Conservation (phyloP, 495 filamentous ascomycete species). For the Hypoxylon intermedium region DNA sequence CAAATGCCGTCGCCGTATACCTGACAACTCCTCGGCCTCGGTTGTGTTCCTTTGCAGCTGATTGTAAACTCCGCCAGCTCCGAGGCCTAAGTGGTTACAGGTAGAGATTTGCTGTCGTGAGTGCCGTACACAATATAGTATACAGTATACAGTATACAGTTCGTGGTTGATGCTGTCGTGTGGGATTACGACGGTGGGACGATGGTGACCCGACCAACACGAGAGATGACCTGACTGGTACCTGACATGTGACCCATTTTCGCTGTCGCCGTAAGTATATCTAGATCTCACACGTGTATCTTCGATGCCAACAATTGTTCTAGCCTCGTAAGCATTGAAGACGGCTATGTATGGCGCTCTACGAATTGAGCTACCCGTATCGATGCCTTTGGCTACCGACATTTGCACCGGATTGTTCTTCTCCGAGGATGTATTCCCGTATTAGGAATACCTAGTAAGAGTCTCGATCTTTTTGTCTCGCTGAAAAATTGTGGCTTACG, state of each 20-base stretch:
- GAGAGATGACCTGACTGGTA: slow-evolving; percentile 40
- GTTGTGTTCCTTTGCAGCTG: not conserved
- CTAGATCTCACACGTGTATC: slow-evolving; percentile 31
- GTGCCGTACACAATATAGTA: not conserved
- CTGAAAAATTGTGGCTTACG: slow-evolving; percentile 27
- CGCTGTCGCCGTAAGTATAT: not conserved
- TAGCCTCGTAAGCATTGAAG: slow-evolving; percentile 14
- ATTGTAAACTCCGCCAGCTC: slow-evolving; percentile 18
- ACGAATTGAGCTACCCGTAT: no score
- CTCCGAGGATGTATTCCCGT: slow-evolving; percentile 15
- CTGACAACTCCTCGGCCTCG: not conserved
- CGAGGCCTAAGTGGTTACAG: slow-evolving; percentile 2
- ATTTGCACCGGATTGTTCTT: not conserved
- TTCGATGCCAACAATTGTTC: slow-evolving; percentile 22
- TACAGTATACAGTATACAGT: slow-evolving; percentile 10
- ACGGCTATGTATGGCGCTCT: no score
- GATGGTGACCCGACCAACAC: slow-evolving; percentile 36
- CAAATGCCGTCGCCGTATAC: slow-evolving; percentile 6
- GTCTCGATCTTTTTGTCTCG: slow-evolving; percentile 28
- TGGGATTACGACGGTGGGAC: slow-evolving; percentile 28
- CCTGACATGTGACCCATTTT: slow-evolving; percentile 34
- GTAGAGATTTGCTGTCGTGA: not conserved
- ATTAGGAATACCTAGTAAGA: slow-evolving; percentile 5
- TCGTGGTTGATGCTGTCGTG: slow-evolving; percentile 12
- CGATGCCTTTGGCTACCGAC: not conserved